Base-by-base conservation (phyloP, 129 eudicot species). In the Arctium lappa region DNA sequence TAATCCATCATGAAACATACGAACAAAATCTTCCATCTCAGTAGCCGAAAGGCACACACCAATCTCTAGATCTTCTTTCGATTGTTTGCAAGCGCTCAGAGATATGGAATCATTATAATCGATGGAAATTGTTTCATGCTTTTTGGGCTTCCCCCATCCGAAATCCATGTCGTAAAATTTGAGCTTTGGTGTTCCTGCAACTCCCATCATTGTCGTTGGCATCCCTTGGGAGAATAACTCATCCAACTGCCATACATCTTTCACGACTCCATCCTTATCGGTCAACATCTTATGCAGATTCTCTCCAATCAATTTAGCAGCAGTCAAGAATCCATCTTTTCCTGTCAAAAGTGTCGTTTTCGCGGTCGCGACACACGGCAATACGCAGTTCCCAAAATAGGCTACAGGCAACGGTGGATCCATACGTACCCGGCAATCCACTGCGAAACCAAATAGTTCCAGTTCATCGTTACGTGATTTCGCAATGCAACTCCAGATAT, bases 401-500 rank as follows among this genome's bases (percentile, higher is more conserved):
- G 36, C 3, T 1, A 32, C 34, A 1, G 82, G 74, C 2, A 78
- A 11, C n/a, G 82, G 29, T 38, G 82, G 82, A 10, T 78, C 37
- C 29, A 65, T 34, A 8, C 74, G 82, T 0, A 63, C 37, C 27
- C 74, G 38, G 1, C 62, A 78, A 78, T 66, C 74, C 0, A 69
- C 30, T 0, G 62, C 0, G n/a, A 36, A 63, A 65, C 18, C 5
- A 10, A 78, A 63, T 3, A 63, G 6, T 65, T 78, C 37, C 0
- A 9, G 12, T 37, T 37, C 74, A 9, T 78, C 27, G 12, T 66
- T 46, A n/a, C 42, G 87, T 9, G 85, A 11, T 36, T 75, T 71
- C 16, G 71, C 85, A 1, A 87, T 10, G 9, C 87, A 83, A 22
- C 73, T 77, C 90, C 87, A 87, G 1, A 76, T 66, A 70, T 79